Conservation (phyloP, 352 stramenopile genomes). For the Pythium dissotocum region DNA sequence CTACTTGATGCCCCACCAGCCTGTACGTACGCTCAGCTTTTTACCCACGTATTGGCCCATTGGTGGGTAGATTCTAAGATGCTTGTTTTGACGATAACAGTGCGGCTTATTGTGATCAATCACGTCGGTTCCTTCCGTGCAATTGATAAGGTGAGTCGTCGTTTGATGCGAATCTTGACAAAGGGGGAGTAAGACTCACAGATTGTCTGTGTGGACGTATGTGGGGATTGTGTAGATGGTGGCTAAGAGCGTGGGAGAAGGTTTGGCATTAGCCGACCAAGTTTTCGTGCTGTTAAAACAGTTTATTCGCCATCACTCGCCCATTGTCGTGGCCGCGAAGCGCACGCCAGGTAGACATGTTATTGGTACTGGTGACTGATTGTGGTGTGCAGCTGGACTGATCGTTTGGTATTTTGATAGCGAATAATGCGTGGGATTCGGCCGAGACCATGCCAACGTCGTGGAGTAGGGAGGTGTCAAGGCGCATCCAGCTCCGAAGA, state of each 20-base stretch:
- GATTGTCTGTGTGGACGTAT: neutral
- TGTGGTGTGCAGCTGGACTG: neutral
- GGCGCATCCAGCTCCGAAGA: slow-evolving; percentile 50
- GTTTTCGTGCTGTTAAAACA: slow-evolving; percentile 68
- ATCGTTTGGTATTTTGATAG: neutral
- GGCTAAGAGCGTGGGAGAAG: slow-evolving; percentile 49
- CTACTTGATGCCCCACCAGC: slow-evolving; percentile 39
- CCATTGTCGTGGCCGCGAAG: slow-evolving; percentile 67
- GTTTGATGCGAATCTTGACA: neutral
- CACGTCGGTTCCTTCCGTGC: slow-evolving; percentile 61
- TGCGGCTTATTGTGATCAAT: slow-evolving; percentile 61
- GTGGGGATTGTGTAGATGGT: slow-evolving; percentile 38
- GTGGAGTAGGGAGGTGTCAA: slow-evolving; percentile 66
- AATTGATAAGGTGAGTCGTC: slow-evolving; percentile 55
- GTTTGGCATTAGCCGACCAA: slow-evolving; percentile 58
- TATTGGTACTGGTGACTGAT: no score
- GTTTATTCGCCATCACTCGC: slow-evolving; percentile 67
- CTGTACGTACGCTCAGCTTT: slow-evolving; percentile 39
- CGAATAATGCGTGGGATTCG: slow-evolving; percentile 43
- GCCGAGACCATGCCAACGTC: slow-evolving; percentile 60
- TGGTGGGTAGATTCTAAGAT: neutral
- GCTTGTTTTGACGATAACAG: slow-evolving; percentile 21
- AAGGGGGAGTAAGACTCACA: neutral
- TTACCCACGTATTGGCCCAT: neutral
- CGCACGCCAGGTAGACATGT: slow-evolving; percentile 13